Base-by-base conservation (phyloP, 352 stramenopile species). In the Phytopythium vexans region DNA sequence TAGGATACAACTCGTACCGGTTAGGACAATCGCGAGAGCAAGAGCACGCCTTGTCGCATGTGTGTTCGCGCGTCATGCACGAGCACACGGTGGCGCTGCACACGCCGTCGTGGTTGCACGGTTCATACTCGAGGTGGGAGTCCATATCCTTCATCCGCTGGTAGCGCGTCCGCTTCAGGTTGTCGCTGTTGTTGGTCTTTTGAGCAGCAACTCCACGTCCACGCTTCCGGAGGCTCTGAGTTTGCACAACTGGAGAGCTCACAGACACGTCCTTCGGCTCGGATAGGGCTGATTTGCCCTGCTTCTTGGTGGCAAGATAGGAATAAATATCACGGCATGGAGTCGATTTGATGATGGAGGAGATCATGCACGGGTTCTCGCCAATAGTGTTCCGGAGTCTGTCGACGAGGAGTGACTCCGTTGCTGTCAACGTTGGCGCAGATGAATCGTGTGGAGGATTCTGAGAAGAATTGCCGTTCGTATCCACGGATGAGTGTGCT, bases 31-130 rank as follows among this genome's bases (percentile, higher is more conserved):
- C 70, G 6, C 70, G 75, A 4, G 82, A 87, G 53, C 82, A 93
- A n/a, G 80, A 89, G 56, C 82, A 93, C 43, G 82, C 80, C 58
- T 89, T 91, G 45, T 91, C 78, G 38, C 82, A 93, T 46, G 72
- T 90, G 58, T 93, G 82, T 43, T 90, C 73, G 41, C 81, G 77
- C 42, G 70, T 73, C 62, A 89, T 87, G 49, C 82, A 93, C n/a
- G 78, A 86, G 58, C 82, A 93, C 37, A 47, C 60, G 1, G 34
- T 70, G 11, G 70, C 64, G 66, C 77, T 56, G 52, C 80, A 91
- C 27, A 66, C 57, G 8, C 82, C 82, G n/a, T 87, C 66, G 54
- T 93, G 82, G 42, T 87, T 83, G 56, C 82, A 93, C 41, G 82
- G 82, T 44, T 90, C 78, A 44, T 88, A 93, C 49, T 91, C 78